Evolutionary conservation across 495 filamentous ascomycete genomes (phyloP).

Genomic region (Penicillium arizonense): DNA sequence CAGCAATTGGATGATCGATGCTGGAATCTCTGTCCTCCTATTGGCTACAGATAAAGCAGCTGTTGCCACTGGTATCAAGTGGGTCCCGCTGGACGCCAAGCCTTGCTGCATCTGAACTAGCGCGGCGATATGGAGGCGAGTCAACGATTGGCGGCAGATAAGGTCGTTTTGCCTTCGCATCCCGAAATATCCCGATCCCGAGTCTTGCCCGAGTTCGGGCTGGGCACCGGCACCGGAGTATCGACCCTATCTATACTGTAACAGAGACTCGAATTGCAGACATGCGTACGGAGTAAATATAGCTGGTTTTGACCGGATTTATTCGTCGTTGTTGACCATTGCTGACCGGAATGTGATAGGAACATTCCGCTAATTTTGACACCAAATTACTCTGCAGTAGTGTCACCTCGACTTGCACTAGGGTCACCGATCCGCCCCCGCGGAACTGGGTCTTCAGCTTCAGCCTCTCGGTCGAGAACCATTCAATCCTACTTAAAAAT

Average conservation of each 20-base stretch:
- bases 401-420: neutral
- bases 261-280: no score
- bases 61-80: constrained; percentile 4
- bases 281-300: no score
- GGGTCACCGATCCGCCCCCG: neutral
- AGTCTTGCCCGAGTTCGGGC: neutral
- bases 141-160: constrained; percentile 11
- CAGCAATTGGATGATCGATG: constrained; percentile 9
- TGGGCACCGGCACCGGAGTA: neutral
- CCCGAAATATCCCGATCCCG: constrained; percentile 2
- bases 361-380: no score
- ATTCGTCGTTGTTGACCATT: no score
- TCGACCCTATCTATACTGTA: no score
- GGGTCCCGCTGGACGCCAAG: constrained; percentile 6
- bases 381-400: constrained; percentile 1
- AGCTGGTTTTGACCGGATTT: no score
- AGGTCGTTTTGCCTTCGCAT: neutral
- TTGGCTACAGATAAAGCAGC: constrained; percentile 15
- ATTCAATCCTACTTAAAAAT: neutral
- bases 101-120: neutral
- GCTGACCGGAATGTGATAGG: no score
- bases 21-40: neutral
- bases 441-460: constrained; percentile 1
- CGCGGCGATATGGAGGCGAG: neutral
- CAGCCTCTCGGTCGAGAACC: neutral